Base-by-base conservation (phyloP, 768 basidiomycete genomes). In the Leucogyrophana mollusca region DNA sequence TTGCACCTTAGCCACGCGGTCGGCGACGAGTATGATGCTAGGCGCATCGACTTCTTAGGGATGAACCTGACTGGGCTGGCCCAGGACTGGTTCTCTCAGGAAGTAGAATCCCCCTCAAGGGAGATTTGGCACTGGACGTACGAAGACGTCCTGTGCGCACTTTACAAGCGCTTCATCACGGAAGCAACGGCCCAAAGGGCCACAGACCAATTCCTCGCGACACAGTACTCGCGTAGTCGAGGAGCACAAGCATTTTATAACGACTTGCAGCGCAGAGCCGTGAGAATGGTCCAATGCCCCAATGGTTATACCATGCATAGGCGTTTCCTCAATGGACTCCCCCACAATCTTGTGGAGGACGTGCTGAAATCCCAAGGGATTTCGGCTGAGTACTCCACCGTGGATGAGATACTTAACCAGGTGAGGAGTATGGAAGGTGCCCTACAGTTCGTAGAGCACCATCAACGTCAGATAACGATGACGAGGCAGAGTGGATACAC, bases 211-310 rank as follows among this genome's bases (percentile, higher is more conserved):
- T 45, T 22, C 23, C 9, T 34, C 10, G 35, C 33, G 5, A 30
- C 23, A 3, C 34, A 36, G 34, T 36, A 45, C 34, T 34, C 22
- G 8, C 8, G 18, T 1, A 22, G 14, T 8, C 4, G 21, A n/a
- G 44, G 34, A 13, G 44, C 34, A 9, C 22, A 35, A 14, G 34
- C 34, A 24, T 45, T 45, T 22, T 36, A 23, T 16, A 45, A 45
- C 23, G 34, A 45, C 10, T 11, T 45, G 32, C 20, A 37, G 34
- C 23, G 16, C 25, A n/a, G 20, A 4, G 44, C 44, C 18, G 10
- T 13, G n/a, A 13, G 34, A 9, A 45, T 45, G 44, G 34, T 45
- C 3, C 35, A 45, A 20, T 25, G 4, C 4, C 44, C 44, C 2
- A 34, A 45, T 11, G 23, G 24, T 5, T 45, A 45, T 30, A 33